Percentiles rank a stretch among this genome's conserved stretches.
phyloP scores from a whole-genome alignment of 148 eudicot species.

The Fagopyrum homotropicum region DNA sequence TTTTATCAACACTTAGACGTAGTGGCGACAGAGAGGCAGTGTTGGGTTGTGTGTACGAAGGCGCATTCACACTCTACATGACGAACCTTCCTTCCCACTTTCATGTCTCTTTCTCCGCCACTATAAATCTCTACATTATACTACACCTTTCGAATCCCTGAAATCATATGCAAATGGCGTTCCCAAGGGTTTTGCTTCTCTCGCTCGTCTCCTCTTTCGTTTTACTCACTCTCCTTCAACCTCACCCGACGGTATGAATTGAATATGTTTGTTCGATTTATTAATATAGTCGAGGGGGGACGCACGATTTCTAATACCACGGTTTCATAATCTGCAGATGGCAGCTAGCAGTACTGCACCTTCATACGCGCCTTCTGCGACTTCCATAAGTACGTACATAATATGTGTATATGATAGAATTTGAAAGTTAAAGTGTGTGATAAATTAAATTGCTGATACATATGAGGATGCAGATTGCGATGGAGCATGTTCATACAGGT shows the following conservation, averaged over 20 bases:
- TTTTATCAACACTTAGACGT: too few relatives aligned
- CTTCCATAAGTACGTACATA: not conserved
- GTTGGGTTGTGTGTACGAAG: too few relatives aligned
- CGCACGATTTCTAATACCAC: not conserved
- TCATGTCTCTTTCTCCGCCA: too few relatives aligned
- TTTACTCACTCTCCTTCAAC: not conserved
- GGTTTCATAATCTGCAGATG: not conserved
- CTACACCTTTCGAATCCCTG: too few relatives aligned
- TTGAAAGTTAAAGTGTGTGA: too few relatives aligned
- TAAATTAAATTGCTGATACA: not conserved
- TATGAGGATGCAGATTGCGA: conserved; percentile 32
- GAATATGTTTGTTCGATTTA: too few relatives aligned
- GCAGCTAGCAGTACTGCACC: not conserved
- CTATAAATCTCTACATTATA: too few relatives aligned
- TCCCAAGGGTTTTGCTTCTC: not conserved
- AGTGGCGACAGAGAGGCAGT: too few relatives aligned
- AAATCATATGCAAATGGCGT: too few relatives aligned
- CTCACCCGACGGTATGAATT: not conserved
- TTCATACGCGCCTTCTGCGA: not conserved
- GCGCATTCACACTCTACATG: too few relatives aligned
- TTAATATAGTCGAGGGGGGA: not conserved
- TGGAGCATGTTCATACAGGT: conserved; percentile 41
- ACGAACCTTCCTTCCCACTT: too few relatives aligned
- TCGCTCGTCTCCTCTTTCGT: not conserved
- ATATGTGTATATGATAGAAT: not conserved